A percentile compares a stretch with the other conserved stretches of the same genome.
Evolutionary conservation across 1,284 basidiomycete species (phyloP).

Genomic region (Fomitopsis schrenkii): DNA sequence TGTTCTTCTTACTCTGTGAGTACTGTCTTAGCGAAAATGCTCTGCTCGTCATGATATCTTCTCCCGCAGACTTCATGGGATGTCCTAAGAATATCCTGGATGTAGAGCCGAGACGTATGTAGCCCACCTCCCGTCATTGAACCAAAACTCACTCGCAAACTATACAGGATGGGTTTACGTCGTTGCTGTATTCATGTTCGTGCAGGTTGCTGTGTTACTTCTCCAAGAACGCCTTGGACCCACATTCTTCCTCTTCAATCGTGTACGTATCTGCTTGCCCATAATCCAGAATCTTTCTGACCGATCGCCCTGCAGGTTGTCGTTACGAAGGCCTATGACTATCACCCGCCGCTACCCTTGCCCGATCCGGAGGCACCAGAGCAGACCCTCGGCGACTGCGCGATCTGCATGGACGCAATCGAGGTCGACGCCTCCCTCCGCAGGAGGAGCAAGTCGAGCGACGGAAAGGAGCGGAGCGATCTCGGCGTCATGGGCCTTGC

Average conservation of each 20-base stretch:
- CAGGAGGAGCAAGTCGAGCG: slow-evolving; percentile 19
- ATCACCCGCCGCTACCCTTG: slow-evolving; percentile 73
- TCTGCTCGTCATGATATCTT: background rate
- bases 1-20: slow-evolving; percentile 77
- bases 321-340: slow-evolving; percentile 69
- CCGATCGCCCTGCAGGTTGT: slow-evolving; percentile 43
- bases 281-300: background rate
- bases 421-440: slow-evolving; percentile 43
- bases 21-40: slow-evolving; percentile 5
- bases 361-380: slow-evolving; percentile 72
- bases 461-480: slow-evolving; percentile 24
- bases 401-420: slow-evolving; percentile 90
- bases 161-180: slow-evolving; percentile 61
- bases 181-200: slow-evolving; percentile 56
- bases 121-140: slow-evolving; percentile 1
- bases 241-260: slow-evolving; percentile 73
- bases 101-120: slow-evolving; percentile 62
- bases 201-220: slow-evolving; percentile 64
- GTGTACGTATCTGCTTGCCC: slow-evolving; percentile 37
- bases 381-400: slow-evolving; percentile 76
- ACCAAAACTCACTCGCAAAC: background rate
- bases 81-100: slow-evolving; percentile 87
- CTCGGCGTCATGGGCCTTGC: slow-evolving; percentile 11
- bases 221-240: slow-evolving; percentile 79
- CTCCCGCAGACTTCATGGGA: slow-evolving; percentile 65